Conservation (phyloP, 768 basidiomycete species). For the Clavulina sp. region DNA sequence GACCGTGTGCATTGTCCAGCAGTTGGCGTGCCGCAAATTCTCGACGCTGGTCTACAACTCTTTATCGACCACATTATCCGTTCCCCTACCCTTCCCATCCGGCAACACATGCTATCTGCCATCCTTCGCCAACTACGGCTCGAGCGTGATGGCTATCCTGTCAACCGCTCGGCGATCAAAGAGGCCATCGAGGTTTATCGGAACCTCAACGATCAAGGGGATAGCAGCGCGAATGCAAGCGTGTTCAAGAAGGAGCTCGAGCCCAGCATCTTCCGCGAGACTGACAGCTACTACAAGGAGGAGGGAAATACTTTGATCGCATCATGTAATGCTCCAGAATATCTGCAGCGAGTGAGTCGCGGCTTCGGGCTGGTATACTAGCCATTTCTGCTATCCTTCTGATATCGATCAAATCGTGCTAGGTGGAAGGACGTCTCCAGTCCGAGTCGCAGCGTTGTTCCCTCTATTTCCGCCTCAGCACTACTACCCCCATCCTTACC, state of each 20-base stretch:
- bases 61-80: slow-evolving; percentile 67
- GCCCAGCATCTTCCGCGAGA: slow-evolving; percentile 60
- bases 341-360: slow-evolving; percentile 53
- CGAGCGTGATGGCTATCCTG: slow-evolving; percentile 79
- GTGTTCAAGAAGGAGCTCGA: slow-evolving; percentile 78
- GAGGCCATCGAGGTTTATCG: slow-evolving; percentile 76
- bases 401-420: slow-evolving; percentile 1
- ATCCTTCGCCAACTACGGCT: slow-evolving; percentile 73
- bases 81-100: slow-evolving; percentile 44
- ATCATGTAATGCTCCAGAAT: slow-evolving; percentile 64
- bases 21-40: slow-evolving; percentile 61
- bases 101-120: slow-evolving; percentile 64
- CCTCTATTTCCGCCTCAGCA: slow-evolving; percentile 78
- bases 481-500: slow-evolving; percentile 44
- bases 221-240: slow-evolving; percentile 22
- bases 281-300: slow-evolving; percentile 54
- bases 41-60: slow-evolving; percentile 62
- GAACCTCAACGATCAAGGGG: slow-evolving; percentile 35
- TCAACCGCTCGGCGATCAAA: slow-evolving; percentile 81
- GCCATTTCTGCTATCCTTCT: background rate
- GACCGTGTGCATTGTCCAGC: slow-evolving; percentile 74
- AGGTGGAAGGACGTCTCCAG: slow-evolving; percentile 68
- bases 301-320: slow-evolving; percentile 59
- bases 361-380: too few relatives aligned
- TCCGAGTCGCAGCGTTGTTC: slow-evolving; percentile 63